Base-by-base conservation (phyloP, 2,329 filamentous ascomycete species). In the Parastagonospora avenae region DNA sequence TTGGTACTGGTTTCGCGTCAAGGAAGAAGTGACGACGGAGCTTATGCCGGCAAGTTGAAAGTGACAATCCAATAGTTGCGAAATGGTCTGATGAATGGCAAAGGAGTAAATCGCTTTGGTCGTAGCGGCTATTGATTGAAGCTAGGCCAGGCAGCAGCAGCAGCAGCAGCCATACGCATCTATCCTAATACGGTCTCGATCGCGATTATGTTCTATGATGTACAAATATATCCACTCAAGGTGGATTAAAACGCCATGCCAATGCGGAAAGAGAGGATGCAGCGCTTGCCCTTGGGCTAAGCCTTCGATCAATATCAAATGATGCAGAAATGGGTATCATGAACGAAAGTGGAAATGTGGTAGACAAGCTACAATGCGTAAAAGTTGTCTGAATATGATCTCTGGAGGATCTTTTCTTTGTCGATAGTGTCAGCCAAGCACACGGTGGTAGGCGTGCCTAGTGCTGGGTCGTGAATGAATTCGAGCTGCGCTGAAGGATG, bases 71-170 rank as follows among this genome's bases (percentile, higher is more conserved):
- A 24, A 8, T 31, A 14, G 40, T 24, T 24, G 30, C 30, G 31
- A 14, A 28, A 11, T 24, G n/a, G 19, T 32, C 15, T 27, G 14
- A 29, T 32, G 31, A 43, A 12, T 27, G 15, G n/a, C 33, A 15
- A 43, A 24, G 14, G 19, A 35, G 30, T 31, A 43, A 29, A 33
- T 29, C 15, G 48, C 38, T 48, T 43, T 27, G 48, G 32, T 44
- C 24, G 38, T 40, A 54, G 52, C 50, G 40, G 49, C 47, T 46
- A 50, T 56, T 44, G 42, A 42, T 40, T 42, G 54, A 53, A 57
- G 59, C 63, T 66, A 64, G 48, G 54, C 42, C 52, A 63, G 63
- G 60, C 60, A 62, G 51, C 60, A 58, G 48, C 60, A 62, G 51
- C 60, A 58, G 48, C 41, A 50, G 47, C 48, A 46, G 55, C 57